Evolutionary conservation across 306 rosid genomes (phyloP).

Genomic region (Quercus variabilis): DNA sequence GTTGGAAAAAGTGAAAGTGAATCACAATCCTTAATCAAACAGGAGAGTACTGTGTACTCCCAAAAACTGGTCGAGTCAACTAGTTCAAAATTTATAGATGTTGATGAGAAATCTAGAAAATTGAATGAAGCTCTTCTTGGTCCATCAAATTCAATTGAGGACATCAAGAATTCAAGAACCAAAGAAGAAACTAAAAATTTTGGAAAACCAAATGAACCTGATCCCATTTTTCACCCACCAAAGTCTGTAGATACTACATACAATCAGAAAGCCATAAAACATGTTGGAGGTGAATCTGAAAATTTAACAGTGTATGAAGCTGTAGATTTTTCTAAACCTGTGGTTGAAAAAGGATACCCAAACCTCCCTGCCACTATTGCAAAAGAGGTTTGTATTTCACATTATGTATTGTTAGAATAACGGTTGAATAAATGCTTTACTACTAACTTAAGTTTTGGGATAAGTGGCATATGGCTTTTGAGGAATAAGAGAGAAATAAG

Average conservation of each 20-base stretch:
- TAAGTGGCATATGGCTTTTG: no score
- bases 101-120: slow-evolving; percentile 12
- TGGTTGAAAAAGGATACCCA: no score
- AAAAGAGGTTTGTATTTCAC: neutral
- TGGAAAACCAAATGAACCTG: neutral
- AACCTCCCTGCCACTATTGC: no score
- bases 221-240: neutral
- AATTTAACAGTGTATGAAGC: no score
- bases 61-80: neutral
- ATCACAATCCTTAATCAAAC: neutral
- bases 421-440: no score
- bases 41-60: slow-evolving; percentile 9
- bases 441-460: no score
- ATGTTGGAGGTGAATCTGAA: slow-evolving; percentile 2
- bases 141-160: neutral
- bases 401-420: no score
- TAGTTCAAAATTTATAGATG: neutral
- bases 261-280: neutral
- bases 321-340: no score
- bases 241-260: neutral
- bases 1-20: slow-evolving; percentile 18
- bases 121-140: slow-evolving; percentile 10
- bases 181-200: neutral
- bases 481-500: no score
- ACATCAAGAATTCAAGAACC: neutral